Conservation (phyloP, 805 yeast species). For the Torulaspora microellipsoides region DNA sequence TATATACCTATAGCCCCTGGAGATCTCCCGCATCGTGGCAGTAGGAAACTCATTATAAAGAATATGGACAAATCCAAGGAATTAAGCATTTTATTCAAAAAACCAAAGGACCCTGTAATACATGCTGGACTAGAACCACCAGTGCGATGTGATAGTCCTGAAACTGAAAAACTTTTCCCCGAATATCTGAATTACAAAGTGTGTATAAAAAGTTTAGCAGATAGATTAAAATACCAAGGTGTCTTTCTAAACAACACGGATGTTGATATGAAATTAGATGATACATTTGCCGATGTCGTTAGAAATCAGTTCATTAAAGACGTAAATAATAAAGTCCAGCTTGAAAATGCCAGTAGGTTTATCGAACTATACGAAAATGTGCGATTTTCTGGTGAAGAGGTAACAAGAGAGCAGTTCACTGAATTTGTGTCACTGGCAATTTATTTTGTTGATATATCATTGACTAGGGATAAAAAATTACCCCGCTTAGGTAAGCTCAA, state of each 20-base stretch:
- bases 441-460: conserved; percentile 30
- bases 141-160: conserved; percentile 32
- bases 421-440: conserved; percentile 49
- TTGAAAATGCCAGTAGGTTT: conserved; percentile 32
- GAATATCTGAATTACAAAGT: conserved; percentile 46
- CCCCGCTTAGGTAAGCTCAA: conserved; percentile 5
- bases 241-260: conserved; percentile 36
- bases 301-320: conserved; percentile 19
- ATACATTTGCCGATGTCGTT: conserved; percentile 27
- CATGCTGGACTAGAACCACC: conserved; percentile 54
- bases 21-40: conserved; percentile 48
- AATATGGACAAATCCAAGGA: conserved; percentile 42
- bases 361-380: conserved; percentile 59
- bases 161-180: conserved; percentile 33
- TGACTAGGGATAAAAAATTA: conserved; percentile 14
- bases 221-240: conserved; percentile 50
- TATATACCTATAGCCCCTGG: conserved; percentile 65
- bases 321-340: conserved; percentile 7
- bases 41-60: conserved; percentile 38
- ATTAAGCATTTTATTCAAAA: conserved; percentile 37
- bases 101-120: conserved; percentile 40
- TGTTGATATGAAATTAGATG: conserved; percentile 22
- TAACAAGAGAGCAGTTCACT: conserved; percentile 55
- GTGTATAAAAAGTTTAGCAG: conserved; percentile 55
- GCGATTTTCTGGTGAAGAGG: conserved; percentile 59